Evolutionary conservation across 192 early-diverging fungal genomes (phyloP).

Genomic region (Podila epicladia): DNA sequence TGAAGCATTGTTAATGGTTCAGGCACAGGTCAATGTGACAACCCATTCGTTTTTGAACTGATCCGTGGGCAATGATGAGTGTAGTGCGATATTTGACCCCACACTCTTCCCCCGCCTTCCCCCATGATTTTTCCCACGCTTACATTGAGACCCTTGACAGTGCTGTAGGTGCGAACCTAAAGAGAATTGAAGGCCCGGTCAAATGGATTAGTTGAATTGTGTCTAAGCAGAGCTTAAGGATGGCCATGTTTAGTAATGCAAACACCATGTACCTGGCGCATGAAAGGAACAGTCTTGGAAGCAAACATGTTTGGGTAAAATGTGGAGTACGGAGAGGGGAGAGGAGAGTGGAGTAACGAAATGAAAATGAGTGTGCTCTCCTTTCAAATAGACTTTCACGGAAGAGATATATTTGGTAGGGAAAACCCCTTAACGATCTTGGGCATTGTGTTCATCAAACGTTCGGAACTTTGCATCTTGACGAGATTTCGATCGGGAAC

Average conservation of each 20-base stretch:
- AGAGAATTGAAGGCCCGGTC: neutral
- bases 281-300: slow-evolving; percentile 38
- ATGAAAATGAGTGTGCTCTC: neutral
- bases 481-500: no score
- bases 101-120: neutral
- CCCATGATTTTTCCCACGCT: slow-evolving; percentile 45
- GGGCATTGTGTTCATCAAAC: no score
- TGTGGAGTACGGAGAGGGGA: neutral
- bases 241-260: neutral
- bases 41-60: no score
- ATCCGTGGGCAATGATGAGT: neutral
- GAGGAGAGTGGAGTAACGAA: slow-evolving; percentile 8
- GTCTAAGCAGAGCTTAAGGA: neutral
- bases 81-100: neutral
- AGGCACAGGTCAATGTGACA: no score
- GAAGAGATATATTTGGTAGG: neutral
- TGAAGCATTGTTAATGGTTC: no score
- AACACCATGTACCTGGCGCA: slow-evolving; percentile 32
- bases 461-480: no score
- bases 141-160: slow-evolving; percentile 46
- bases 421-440: neutral
- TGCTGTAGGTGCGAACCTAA: slow-evolving; percentile 49
- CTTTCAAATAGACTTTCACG: neutral
- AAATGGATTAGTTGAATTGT: neutral
- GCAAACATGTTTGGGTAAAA: slow-evolving; percentile 29